Evolutionary conservation across 2,329 filamentous ascomycete species (phyloP), one percentile per base, ranked within the genome.

Genomic region (Colletotrichum cordylinicola): DNA sequence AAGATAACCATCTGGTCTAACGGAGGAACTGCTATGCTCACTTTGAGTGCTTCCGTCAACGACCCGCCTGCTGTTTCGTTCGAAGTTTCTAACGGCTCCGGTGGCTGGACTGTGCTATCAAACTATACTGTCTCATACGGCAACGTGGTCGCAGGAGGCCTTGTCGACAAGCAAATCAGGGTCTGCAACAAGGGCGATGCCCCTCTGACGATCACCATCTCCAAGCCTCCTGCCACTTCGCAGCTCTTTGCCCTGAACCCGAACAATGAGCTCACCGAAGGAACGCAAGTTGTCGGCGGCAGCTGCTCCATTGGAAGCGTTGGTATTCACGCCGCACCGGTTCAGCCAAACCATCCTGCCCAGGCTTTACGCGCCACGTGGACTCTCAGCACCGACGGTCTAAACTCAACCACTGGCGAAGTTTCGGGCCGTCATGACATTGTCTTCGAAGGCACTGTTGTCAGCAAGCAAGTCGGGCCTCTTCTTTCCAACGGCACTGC

Each of bases 331-430:
- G 79, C 82, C 4, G 79, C 79, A 8, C 78, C 81, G 1, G 70
- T 82, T 3, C 81, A 82, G 29, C 81, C 82, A 2, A 82, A 83
- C 62, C 78, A 79, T n/a, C 80, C 79, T 6, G 75, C 79, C 12
- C 82, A 84, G 52, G 66, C 75, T 16, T 78, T 84, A 3, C 79
- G 77, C 2, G 81, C 80, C 48, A 64, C 79, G 5, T 88, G 86
- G 86, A 84, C 83, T 6, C 77, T 87, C 65, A 87, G 86, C 72
- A 84, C 83, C 3, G 84, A 86, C 69, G 86, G 87, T 74, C 79
- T 84, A 6, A 82, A 80, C 43, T 69, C 79, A 16, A 69, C 73
- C 13, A 78, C 77, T 4, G 74, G 70, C 18, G 68, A 79, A 24
- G 62, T 74, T 8, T 87, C 86, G 70, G 86, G 85, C 3, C 78